phyloP scores from a whole-genome alignment of 352 stramenopile species.

The Pythium aphanidermatum region DNA sequence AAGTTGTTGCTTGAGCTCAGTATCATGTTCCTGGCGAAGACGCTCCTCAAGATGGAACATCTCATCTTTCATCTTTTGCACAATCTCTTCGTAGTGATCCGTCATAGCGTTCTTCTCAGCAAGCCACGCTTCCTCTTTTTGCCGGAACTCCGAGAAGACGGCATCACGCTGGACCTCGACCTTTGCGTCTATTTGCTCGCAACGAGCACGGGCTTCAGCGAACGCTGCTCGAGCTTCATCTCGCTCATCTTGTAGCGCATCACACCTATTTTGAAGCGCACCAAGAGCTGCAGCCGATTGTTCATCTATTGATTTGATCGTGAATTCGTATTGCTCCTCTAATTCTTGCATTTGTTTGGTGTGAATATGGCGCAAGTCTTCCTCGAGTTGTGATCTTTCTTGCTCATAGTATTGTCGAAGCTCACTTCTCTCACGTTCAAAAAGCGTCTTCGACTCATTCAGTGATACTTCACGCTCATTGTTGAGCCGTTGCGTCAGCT shows the following conservation, averaged over 20 bases:
- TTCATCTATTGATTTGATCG: slow-evolving; percentile 17
- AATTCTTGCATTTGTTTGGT: slow-evolving; percentile 24
- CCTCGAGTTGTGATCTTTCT: slow-evolving; percentile 47
- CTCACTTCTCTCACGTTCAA: slow-evolving; percentile 46
- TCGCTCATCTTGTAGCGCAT: slow-evolving; percentile 18
- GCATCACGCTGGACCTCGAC: slow-evolving; percentile 2
- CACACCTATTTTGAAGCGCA: slow-evolving; percentile 13
- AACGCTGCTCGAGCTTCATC: slow-evolving; percentile 9
- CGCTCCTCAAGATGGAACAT: neutral
- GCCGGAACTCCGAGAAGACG: neutral
- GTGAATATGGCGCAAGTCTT: slow-evolving; percentile 33
- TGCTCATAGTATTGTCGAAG: slow-evolving; percentile 47
- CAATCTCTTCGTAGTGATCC: neutral
- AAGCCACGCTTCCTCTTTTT: slow-evolving; percentile 6
- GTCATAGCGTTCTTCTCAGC: slow-evolving; percentile 4
- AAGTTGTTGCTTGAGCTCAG: too few relatives aligned
- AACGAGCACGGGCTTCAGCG: slow-evolving; percentile 3
- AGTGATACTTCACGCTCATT: slow-evolving; percentile 41
- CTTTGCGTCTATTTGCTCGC: slow-evolving; percentile 6
- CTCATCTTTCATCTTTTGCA: neutral
- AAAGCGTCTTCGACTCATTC: slow-evolving; percentile 30
- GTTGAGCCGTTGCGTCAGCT: slow-evolving; percentile 45
- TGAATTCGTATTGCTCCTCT: slow-evolving; percentile 20
- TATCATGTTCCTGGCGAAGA: neutral
- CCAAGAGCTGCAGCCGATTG: slow-evolving; percentile 11